Evolutionary conservation across 2,329 filamentous ascomycete genomes (phyloP).

Genomic region (Graphilbum fragrans): DNA sequence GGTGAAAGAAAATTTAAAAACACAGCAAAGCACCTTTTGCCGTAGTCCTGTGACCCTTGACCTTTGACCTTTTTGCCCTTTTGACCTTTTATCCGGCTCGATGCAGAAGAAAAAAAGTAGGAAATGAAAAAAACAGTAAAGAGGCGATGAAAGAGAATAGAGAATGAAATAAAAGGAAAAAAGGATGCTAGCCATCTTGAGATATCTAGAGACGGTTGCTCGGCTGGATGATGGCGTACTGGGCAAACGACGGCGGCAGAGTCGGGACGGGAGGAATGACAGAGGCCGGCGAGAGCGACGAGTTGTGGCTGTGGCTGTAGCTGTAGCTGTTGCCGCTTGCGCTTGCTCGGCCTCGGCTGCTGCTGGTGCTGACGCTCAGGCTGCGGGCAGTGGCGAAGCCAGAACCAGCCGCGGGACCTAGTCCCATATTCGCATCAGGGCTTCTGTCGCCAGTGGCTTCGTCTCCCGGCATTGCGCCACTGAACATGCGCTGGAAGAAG

Average conservation of each 20-base stretch:
- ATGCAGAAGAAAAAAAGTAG: not conserved
- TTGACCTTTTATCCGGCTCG: too few species aligned
- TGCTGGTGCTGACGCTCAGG: not conserved
- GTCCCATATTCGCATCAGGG: not conserved
- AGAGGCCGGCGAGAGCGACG: not conserved
- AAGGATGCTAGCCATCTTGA: not conserved
- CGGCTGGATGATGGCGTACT: not conserved
- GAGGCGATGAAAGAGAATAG: not conserved
- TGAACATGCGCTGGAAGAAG: conserved; percentile 28
- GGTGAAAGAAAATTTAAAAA: not conserved
- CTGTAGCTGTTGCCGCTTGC: not conserved
- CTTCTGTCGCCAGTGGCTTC: not conserved
- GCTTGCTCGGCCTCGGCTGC: not conserved
- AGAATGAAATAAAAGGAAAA: not conserved
- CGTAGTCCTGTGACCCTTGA: too few species aligned
- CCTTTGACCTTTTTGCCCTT: too few species aligned
- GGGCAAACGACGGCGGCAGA: conserved; percentile 2
- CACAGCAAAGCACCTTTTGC: not conserved
- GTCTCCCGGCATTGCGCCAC: conserved; percentile 4
- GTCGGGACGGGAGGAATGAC: not conserved
- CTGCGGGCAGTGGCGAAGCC: not conserved
- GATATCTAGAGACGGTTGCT: conserved; percentile 2
- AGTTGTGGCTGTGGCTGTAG: not conserved
- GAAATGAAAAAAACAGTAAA: not conserved
- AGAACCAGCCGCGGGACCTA: too few species aligned